A percentile compares a stretch with the other conserved stretches of the same genome.
phyloP scores from a whole-genome alignment of 441 rosid genomes.

The Lepidium campestre region DNA sequence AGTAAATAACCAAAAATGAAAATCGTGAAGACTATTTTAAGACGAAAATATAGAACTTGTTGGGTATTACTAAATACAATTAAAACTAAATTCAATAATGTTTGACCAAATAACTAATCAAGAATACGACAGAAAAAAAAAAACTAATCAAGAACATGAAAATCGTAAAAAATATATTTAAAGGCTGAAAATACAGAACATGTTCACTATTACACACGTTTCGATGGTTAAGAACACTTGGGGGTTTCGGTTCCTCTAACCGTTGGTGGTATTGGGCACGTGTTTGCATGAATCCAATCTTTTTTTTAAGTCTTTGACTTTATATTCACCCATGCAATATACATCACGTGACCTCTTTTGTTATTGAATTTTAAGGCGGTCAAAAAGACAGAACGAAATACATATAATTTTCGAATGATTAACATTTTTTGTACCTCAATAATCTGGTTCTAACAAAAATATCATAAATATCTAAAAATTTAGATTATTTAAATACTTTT shows the following conservation, averaged over 20 bases:
- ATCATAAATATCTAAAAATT: too few species aligned
- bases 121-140: neutral
- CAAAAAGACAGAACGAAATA: too few species aligned
- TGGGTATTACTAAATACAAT: too few species aligned
- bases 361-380: neutral
- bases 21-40: neutral
- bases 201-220: neutral
- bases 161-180: neutral
- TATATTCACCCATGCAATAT: neutral
- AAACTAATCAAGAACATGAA: neutral
- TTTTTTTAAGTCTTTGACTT: neutral
- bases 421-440: too few species aligned
- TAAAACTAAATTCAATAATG: neutral
- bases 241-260: constrained; percentile 3
- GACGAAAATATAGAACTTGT: neutral
- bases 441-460: too few species aligned
- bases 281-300: neutral
- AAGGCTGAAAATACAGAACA: too few species aligned
- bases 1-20: neutral
- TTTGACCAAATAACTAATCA: constrained; percentile 11
- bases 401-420: too few species aligned
- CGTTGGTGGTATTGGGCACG: neutral
- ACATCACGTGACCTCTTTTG: neutral
- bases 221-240: neutral
- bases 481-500: too few species aligned